Percentiles rank a stretch among this genome's conserved stretches.
phyloP scores from a whole-genome alignment of 495 filamentous ascomycete species.

The Neurospora cerealis region DNA sequence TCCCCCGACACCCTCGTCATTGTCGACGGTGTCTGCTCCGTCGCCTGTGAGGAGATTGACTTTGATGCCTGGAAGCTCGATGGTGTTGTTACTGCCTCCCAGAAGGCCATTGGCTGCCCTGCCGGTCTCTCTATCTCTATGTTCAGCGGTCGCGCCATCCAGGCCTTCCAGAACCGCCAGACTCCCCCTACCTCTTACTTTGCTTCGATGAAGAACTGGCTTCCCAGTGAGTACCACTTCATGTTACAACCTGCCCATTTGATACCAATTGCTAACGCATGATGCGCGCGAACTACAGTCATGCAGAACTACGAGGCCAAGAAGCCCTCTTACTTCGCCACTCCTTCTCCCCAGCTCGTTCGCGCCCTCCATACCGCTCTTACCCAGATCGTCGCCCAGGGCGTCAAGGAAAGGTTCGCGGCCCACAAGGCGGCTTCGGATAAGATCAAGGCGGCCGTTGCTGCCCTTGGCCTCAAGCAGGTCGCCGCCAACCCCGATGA shows the following conservation, averaged over 20 bases:
- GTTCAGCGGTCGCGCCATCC: constrained; percentile 81
- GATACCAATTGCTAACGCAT: background rate
- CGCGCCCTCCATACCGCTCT: constrained; percentile 93
- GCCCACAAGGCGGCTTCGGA: constrained; percentile 65
- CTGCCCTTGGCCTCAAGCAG: constrained; percentile 75
- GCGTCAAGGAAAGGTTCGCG: constrained; percentile 71
- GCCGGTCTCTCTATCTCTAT: constrained; percentile 89
- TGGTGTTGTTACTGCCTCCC: constrained; percentile 83
- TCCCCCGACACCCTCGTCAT: constrained; percentile 84
- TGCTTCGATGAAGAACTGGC: constrained; percentile 92
- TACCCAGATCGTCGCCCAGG: constrained; percentile 67
- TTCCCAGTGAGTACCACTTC: constrained; percentile 54
- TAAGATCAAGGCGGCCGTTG: constrained; percentile 69
- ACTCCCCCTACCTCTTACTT: constrained; percentile 79
- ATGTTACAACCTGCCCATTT: background rate
- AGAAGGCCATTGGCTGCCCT: constrained; percentile 93
- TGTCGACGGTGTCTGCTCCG: constrained; percentile 94
- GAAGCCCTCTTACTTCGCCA: constrained; percentile 97
- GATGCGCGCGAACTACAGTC: constrained; percentile 33
- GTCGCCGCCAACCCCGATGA: constrained; percentile 73
- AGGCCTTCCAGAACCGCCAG: constrained; percentile 67
- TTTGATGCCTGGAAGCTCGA: constrained; percentile 95
- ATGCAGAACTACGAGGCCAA: constrained; percentile 98
- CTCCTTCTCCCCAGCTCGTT: constrained; percentile 86
- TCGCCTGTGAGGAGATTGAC: constrained; percentile 87